A percentile compares a stretch with the other conserved stretches of the same genome.
These are phyloP conservation scores for Malassezia restricta DNA, from an alignment of 1,284 basidiomycete species.

Conservation along the genomic window DNA sequence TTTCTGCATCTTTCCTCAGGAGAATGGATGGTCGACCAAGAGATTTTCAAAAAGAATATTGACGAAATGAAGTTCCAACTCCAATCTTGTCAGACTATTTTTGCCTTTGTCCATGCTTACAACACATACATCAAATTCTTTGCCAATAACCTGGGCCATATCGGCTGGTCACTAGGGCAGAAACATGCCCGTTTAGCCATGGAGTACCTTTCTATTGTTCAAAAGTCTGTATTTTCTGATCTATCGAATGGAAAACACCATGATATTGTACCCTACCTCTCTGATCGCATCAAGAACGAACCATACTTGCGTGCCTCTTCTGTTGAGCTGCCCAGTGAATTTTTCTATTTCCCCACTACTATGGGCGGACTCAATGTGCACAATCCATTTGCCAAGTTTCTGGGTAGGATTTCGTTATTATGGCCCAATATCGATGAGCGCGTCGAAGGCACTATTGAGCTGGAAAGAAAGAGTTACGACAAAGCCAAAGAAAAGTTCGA, in stretches of 20 bases:
- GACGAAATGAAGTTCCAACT: not conserved
- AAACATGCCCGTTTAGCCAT: not conserved
- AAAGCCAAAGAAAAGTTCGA: not conserved
- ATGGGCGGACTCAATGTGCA: not conserved
- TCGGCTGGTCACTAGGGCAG: not conserved
- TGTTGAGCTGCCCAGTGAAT: not conserved
- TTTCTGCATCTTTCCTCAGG: not conserved
- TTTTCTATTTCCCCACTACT: not conserved
- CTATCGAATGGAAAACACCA: not conserved
- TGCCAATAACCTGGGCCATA: not conserved
- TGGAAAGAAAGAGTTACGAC: not conserved
- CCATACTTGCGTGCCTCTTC: not conserved
- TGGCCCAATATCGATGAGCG: not conserved
- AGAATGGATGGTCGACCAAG: not conserved
- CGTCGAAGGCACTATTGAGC: not conserved
- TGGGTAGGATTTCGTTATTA: not conserved
- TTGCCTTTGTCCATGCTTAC: conserved; percentile 2
- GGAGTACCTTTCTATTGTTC: not conserved
- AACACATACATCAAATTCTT: conserved; percentile 4
- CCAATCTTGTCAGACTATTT: not conserved
- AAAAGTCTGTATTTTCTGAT: not conserved
- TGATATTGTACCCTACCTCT: not conserved
- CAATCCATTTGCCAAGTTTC: not conserved
- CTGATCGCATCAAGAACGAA: not conserved
- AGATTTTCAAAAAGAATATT: not conserved